Conservation (phyloP, 495 filamentous ascomycete species). For the Penicillium lagena region DNA sequence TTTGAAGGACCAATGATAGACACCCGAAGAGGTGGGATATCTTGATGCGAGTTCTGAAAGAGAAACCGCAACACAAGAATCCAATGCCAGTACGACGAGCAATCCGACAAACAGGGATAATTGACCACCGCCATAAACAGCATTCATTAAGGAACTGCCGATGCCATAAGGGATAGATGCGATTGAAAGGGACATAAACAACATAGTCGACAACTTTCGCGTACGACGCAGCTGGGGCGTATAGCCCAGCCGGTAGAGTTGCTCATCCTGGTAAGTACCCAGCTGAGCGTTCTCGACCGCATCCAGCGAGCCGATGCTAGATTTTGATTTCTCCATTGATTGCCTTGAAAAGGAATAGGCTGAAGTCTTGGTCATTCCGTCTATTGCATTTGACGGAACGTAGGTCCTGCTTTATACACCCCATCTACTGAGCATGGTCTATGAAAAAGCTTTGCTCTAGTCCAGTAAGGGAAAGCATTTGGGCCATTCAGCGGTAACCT, state of each 20-base stretch:
- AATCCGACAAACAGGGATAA: conserved; percentile 20
- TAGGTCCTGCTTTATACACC: conserved; percentile 1
- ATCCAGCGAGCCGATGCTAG: not conserved
- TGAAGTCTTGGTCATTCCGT: not conserved
- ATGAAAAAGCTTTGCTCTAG: conserved; percentile 3
- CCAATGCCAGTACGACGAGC: conserved; percentile 14
- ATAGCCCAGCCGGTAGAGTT: conserved; percentile 15
- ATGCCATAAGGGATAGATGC: conserved; percentile 33
- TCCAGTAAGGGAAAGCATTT: conserved; percentile 3
- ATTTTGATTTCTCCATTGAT: conserved; percentile 1
- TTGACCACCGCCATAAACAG: conserved; percentile 20
- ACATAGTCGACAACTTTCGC: conserved; percentile 8
- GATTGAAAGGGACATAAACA: conserved; percentile 18
- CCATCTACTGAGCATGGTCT: not conserved
- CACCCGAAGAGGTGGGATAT: conserved; percentile 32
- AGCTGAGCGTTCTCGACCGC: not conserved
- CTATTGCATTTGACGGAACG: not conserved
- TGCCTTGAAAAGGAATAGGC: conserved; percentile 1
- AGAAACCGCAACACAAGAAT: conserved; percentile 18
- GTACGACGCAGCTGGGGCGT: conserved; percentile 17
- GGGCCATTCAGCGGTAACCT: not conserved
- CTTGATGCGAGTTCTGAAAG: conserved; percentile 28
- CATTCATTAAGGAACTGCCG: conserved; percentile 27
- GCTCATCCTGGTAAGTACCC: conserved; percentile 7
- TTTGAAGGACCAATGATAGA: conserved; percentile 38